phyloP scores from a whole-genome alignment of 23 red algal genomes.

The Gracilaria domingensis region DNA sequence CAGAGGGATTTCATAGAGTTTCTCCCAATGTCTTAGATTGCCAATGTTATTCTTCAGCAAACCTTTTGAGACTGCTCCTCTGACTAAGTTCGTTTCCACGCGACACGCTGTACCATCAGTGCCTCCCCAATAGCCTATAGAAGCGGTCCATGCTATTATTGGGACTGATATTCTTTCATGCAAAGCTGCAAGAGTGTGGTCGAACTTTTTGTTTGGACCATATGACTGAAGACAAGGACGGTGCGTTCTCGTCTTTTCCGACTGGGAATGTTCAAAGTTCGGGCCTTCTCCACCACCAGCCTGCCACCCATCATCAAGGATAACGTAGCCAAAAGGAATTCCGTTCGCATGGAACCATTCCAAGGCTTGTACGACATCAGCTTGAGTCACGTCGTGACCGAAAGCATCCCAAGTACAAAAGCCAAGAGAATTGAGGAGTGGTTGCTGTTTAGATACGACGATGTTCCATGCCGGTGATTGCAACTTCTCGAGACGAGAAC shows the following conservation, averaged over 20 bases:
- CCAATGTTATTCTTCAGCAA: conserved; percentile 54
- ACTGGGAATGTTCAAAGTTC: conserved; percentile 37
- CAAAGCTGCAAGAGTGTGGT: conserved; percentile 5
- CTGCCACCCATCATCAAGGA: conserved; percentile 88
- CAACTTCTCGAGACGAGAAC: conserved; percentile 30
- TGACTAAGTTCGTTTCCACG: conserved; percentile 30
- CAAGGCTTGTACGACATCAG: conserved; percentile 9
- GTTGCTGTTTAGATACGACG: background rate
- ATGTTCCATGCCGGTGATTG: background rate
- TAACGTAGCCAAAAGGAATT: conserved; percentile 49
- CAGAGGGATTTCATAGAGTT: conserved; percentile 28
- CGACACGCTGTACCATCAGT: conserved; percentile 22
- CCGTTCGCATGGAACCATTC: conserved; percentile 4
- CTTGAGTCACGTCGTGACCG: conserved; percentile 22
- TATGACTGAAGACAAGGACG: conserved; percentile 26
- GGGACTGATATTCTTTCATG: background rate
- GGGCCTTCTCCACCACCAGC: conserved; percentile 25
- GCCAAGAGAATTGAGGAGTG: conserved; percentile 33
- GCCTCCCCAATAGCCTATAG: conserved; percentile 80
- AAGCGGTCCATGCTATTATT: conserved; percentile 57
- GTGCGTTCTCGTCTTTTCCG: conserved; percentile 1
- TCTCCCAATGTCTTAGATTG: conserved; percentile 53
- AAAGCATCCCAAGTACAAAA: conserved; percentile 79
- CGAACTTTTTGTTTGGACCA: conserved; percentile 70
- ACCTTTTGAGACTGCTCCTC: conserved; percentile 43